Base-by-base conservation (phyloP, 208 protist genomes). In the Acanthamoeba lenticulata region DNA sequence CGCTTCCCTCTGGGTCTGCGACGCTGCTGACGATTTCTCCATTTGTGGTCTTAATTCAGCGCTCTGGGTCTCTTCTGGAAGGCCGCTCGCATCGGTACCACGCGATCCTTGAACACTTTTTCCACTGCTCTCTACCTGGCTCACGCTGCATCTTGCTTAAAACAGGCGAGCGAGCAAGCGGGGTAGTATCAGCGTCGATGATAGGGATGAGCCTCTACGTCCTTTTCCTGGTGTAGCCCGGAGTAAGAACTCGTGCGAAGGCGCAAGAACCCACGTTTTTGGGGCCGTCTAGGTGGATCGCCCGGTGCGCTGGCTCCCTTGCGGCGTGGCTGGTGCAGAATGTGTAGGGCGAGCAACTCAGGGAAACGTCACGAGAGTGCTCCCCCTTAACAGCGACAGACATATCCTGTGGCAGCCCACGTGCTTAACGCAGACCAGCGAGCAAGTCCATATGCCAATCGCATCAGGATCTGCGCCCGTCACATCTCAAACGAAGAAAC, bases 121-220 rank as follows among this genome's bases (percentile, higher is more conserved):
- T 55, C 36, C 0, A 0, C 7, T 45, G 69, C 45, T 3, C 0
- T 34, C 2, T 49, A 34, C 36, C 0, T 5, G 9, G 24, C 45
- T 85, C n/a, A 29, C 27, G 7, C 13, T 52, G 27, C 36, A 15
- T 86, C 4, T 40, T 34, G 13, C 34, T 47, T 32, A 21, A 1
- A 15, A 19, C 34, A 91, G 85, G 85, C 6, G 85, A 91, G 29
- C 85, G 85, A 47, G 85, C 57, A 42, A 91, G 85, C 45, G 55
- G 55, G 7, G 47, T 62, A 9, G 85, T 91, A 42, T 91, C 85
- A 24, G 52, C 52, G 19, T 91, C 47, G 34, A 91, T 91, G 85
- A 69, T 91, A 2, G 85, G 55, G 34, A 91, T 91, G 85, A 91
- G 85, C 55, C 85, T 91, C 40, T 91, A 91, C 57, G 47, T 91